Base-by-base conservation (phyloP, 1,284 basidiomycete genomes). In the Rhodotorula sp. region DNA sequence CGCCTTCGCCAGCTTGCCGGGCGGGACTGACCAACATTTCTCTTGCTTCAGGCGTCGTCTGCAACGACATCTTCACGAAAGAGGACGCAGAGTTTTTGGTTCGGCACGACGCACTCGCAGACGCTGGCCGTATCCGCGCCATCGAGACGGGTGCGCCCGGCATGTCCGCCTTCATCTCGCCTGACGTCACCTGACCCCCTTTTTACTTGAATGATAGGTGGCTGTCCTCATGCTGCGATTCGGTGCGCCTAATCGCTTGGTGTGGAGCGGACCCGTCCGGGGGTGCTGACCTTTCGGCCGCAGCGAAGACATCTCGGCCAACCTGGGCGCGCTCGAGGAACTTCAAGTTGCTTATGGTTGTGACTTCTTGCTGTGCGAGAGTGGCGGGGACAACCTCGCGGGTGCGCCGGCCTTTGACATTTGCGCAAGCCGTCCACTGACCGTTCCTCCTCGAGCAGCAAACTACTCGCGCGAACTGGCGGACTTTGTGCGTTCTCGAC, bases 31-130 rank as follows among this genome's bases (percentile, higher is more conserved):
- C n/a, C n/a, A n/a, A n/a, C n/a, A n/a, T n/a, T n/a, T 28, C 46
- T 26, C 50, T 18, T 13, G 48, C 22, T 11, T 46, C 75, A 95
- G 92, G 90, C 44, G 92, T 92, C 4, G 91, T 94, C 24, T 96
- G 94, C 15, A 97, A 97, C 81, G 94, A 97, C 81, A 97, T 97
- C 78, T 96, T 97, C 81, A 99, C 95, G 6, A 72, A 77, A 11
- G 95, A 99, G 81, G 95, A 99, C 79, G 94, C 96, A 80, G 94
- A 99, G 79, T 99, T 99, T 81, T 83, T 99, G 48, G 95, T 97
- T 78, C 88, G 87, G 75, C 92, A 98, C 82, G 86, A 89, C 64
- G 95, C 95, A 0, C 86, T 99, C 6, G 88, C 90, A 0, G 81
- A 88, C 54, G 64, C 76, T 4, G 87, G 87, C 48, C 89, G 95